phyloP scores from a whole-genome alignment of 2,329 filamentous ascomycete genomes.

The Parafenestella ontariensis region DNA sequence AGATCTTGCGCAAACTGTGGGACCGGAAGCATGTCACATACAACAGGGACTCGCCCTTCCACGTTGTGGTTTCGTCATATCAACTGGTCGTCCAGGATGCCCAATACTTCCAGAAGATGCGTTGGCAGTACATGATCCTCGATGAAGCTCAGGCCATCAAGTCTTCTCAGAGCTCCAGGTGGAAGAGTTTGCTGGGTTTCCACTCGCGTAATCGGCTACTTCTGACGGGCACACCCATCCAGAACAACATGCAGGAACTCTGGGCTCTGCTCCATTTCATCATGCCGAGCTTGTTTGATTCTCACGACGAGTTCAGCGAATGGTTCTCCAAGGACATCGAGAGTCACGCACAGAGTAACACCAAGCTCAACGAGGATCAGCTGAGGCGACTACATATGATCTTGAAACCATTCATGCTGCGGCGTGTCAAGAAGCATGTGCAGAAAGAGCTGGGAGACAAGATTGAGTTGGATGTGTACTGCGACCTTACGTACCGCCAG shows the following conservation, averaged over 20 bases:
- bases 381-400: conserved; percentile 98
- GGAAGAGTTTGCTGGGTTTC: conserved; percentile 94
- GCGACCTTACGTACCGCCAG: conserved; percentile 94
- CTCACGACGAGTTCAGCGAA: conserved; percentile 89
- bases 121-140: conserved; percentile 99
- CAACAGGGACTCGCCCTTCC: conserved; percentile 89
- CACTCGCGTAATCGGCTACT: conserved; percentile 93
- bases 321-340: conserved; percentile 98
- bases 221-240: conserved; percentile 94
- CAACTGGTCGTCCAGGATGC: conserved; percentile 96
- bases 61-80: conserved; percentile 95
- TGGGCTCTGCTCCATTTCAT: conserved; percentile 99
- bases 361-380: conserved; percentile 99
- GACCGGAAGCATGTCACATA: conserved; percentile 98
- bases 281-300: conserved; percentile 98
- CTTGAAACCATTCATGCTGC: conserved; percentile 98
- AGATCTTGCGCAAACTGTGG: conserved; percentile 98
- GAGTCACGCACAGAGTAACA: conserved; percentile 97
- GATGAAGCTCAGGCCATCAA: conserved; percentile 99
- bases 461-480: conserved; percentile 96
- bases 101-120: conserved; percentile 98
- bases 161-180: conserved; percentile 92
- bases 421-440: conserved; percentile 99
- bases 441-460: conserved; percentile 99
- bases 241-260: conserved; percentile 99